These are phyloP conservation scores for Ceratobasidium sp. DNA, from an alignment of 1,284 basidiomycete genomes.

Conservation along the genomic window DNA sequence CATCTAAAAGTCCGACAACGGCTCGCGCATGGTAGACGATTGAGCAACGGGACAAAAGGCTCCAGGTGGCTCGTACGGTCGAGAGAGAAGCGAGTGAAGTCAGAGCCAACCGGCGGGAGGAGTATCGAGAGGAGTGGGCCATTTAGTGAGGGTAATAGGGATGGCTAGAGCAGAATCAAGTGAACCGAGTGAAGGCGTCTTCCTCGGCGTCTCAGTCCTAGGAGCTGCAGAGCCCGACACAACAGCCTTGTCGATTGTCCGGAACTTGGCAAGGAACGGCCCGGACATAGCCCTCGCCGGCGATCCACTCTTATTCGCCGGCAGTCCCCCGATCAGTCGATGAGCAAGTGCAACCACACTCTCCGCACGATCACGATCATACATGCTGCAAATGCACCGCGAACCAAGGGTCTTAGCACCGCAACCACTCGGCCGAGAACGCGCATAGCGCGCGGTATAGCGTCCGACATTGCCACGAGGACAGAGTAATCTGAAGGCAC, in stretches of 20 bases:
- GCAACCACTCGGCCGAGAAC: slow-evolving; percentile 69
- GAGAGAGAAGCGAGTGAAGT: slow-evolving; percentile 66
- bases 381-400: slow-evolving; percentile 73
- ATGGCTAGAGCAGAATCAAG: slow-evolving; percentile 53
- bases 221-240: background rate
- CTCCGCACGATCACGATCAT: slow-evolving; percentile 80
- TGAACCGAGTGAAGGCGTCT: background rate
- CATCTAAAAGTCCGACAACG: slow-evolving; percentile 59
- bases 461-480: slow-evolving; percentile 67
- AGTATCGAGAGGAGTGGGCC: slow-evolving; percentile 70
- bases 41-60: slow-evolving; percentile 21
- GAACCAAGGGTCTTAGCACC: slow-evolving; percentile 63
- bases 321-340: slow-evolving; percentile 60
- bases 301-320: background rate
- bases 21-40: slow-evolving; percentile 24
- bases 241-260: slow-evolving; percentile 18
- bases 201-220: background rate
- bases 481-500: slow-evolving; percentile 67
- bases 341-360: slow-evolving; percentile 75
- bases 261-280: slow-evolving; percentile 45
- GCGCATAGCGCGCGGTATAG: slow-evolving; percentile 72
- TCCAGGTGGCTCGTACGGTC: slow-evolving; percentile 69
- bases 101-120: slow-evolving; percentile 71
- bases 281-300: slow-evolving; percentile 40
- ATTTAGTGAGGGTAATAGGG: slow-evolving; percentile 1